Conservation (phyloP, 2,329 filamentous ascomycete species). For the Trichoderma lentiforme region DNA sequence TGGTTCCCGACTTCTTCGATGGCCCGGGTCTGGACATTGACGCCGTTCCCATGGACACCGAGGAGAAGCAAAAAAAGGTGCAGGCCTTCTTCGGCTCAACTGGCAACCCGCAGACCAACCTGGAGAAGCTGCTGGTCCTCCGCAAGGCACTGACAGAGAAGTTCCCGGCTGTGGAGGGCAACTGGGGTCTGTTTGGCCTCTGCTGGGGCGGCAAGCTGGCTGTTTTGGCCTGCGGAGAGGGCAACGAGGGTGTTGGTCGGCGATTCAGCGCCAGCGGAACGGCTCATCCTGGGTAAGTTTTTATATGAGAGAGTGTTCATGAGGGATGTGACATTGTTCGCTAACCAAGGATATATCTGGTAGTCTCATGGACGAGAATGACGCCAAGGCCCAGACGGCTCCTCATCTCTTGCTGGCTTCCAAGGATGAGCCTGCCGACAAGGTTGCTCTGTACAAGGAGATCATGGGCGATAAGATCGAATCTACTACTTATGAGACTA, state of each 20-base stretch:
- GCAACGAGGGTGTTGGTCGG: slow-evolving; percentile 34
- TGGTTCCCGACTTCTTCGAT: slow-evolving; percentile 41
- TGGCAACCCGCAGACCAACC: slow-evolving; percentile 30
- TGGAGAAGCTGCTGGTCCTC: slow-evolving; percentile 31
- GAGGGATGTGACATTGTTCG: too few species aligned
- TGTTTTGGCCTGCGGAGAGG: slow-evolving; percentile 36
- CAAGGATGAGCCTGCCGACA: slow-evolving; percentile 44
- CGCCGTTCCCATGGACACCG: slow-evolving; percentile 40
- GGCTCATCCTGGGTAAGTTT: slow-evolving; percentile 30
- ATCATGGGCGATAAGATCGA: slow-evolving; percentile 37
- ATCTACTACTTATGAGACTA: slow-evolving; percentile 48
- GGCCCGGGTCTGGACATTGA: slow-evolving; percentile 33
- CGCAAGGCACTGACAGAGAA: slow-evolving; percentile 30
- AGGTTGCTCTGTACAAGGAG: slow-evolving; percentile 42
- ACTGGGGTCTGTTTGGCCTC: slow-evolving; percentile 44
- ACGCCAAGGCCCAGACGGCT: slow-evolving; percentile 42
- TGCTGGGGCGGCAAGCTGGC: slow-evolving; percentile 51
- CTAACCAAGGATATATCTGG: background rate
- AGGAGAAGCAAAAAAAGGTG: slow-evolving; percentile 40
- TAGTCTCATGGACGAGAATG: slow-evolving; percentile 36
- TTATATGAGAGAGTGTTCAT: background rate
- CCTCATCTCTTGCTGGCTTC: slow-evolving; percentile 51
- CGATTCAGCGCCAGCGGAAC: slow-evolving; percentile 36
- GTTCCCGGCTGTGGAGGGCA: slow-evolving; percentile 38
- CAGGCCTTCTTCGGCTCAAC: slow-evolving; percentile 31